Percentiles rank a stretch among this genome's conserved stretches.
These are phyloP conservation scores for Bryoerythrophyllum caledonicum DNA, from an alignment of 225 moss, liverwort and hornwort genomes.

Conservation along the genomic window DNA sequence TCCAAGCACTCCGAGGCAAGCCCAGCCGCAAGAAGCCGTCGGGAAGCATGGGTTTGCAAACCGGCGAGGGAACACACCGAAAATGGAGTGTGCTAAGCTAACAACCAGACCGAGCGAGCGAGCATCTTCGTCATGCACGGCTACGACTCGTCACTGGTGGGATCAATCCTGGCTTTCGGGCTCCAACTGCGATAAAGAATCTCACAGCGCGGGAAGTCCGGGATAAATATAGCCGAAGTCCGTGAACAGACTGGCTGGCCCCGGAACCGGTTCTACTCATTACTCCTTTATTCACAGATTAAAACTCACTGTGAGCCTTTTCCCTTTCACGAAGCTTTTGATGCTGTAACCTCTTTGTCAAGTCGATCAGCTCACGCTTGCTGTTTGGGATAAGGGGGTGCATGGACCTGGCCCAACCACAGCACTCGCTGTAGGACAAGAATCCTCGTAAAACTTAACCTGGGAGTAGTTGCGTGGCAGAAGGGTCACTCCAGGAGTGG, in stretches of 20 bases:
- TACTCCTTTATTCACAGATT: background rate
- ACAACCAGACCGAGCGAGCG: background rate
- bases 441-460: background rate
- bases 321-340: background rate
- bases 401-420: background rate
- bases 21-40: no score
- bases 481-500: no score
- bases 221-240: slow-evolving; percentile 1
- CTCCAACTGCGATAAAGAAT: background rate
- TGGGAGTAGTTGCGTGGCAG: background rate
- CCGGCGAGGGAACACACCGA: no score
- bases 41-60: no score
- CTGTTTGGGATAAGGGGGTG: background rate
- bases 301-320: background rate
- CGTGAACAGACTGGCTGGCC: no score
- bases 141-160: no score
- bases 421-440: no score
- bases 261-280: background rate
- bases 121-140: background rate
- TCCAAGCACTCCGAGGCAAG: no score
- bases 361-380: background rate
- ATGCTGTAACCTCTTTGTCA: background rate
- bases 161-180: background rate
- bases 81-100: background rate
- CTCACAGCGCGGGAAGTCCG: background rate